Conservation (phyloP, 345 rosid species). For the Eucalyptus pumila region DNA sequence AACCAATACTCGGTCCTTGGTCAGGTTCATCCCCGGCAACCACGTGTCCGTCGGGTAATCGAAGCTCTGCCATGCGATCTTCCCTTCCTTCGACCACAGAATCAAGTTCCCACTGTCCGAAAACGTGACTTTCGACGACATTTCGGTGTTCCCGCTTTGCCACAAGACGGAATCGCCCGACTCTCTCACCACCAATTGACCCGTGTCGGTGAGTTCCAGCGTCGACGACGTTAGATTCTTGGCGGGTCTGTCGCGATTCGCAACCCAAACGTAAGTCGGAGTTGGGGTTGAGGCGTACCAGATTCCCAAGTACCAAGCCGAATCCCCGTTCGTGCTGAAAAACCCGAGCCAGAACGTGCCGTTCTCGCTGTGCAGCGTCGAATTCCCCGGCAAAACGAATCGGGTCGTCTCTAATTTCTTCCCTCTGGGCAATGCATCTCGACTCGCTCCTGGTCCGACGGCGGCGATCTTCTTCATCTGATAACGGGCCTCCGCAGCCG, state of each 20-base stretch:
- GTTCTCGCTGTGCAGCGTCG: slow-evolving; percentile 4
- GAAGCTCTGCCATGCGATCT: slow-evolving; percentile 60
- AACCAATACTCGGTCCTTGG: slow-evolving; percentile 25
- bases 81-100: slow-evolving; percentile 7
- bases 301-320: slow-evolving; percentile 64
- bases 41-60: slow-evolving; percentile 66
- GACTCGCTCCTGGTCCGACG: neutral
- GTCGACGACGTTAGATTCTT: slow-evolving; percentile 5
- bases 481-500: neutral
- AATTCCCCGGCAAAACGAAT: slow-evolving; percentile 28
- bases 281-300: slow-evolving; percentile 39
- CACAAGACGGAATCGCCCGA: slow-evolving; percentile 15
- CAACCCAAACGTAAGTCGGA: slow-evolving; percentile 63
- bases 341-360: slow-evolving; percentile 51
- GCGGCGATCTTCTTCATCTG: neutral
- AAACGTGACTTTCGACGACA: slow-evolving; percentile 1
- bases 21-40: slow-evolving; percentile 55
- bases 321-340: slow-evolving; percentile 40
- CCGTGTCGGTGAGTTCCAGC: slow-evolving; percentile 18
- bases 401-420: slow-evolving; percentile 1
- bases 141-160: slow-evolving; percentile 21
- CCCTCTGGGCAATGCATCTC: neutral
- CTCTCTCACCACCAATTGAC: slow-evolving; percentile 21
- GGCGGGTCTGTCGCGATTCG: slow-evolving; percentile 52
- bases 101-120: slow-evolving; percentile 42